Evolutionary conservation across 257 asterid genomes (phyloP), one percentile per base, ranked within the genome.

Genomic region (Leptodermis oblonga): DNA sequence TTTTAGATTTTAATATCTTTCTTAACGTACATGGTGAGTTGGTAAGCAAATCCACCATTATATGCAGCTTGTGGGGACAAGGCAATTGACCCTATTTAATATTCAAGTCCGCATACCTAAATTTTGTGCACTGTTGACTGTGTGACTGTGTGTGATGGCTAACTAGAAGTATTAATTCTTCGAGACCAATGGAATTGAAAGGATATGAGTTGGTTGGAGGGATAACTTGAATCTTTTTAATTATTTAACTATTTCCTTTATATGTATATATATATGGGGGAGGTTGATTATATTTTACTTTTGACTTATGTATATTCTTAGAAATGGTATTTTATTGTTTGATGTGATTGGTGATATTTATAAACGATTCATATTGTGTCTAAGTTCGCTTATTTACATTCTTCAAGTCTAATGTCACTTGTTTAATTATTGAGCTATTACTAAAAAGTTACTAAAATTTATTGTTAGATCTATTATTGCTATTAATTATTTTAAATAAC

Each of bases 221-320:
- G n/a, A n/a, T n/a, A n/a, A n/a, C n/a, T n/a, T n/a, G n/a, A n/a
- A n/a, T n/a, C n/a, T n/a, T n/a, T n/a, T n/a, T n/a, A n/a, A n/a
- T n/a, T n/a, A n/a, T n/a, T n/a, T n/a, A n/a, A n/a, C n/a, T n/a
- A n/a, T n/a, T n/a, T n/a, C n/a, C n/a, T n/a, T n/a, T n/a, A n/a
- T n/a, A n/a, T n/a, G n/a, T n/a, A n/a, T n/a, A n/a, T n/a, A n/a
- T n/a, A n/a, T n/a, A n/a, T n/a, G n/a, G n/a, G n/a, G n/a, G n/a
- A n/a, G n/a, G n/a, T n/a, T n/a, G n/a, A n/a, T n/a, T 28, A 18
- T 18, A 17, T 20, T 6, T 53, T 4, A 23, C 54, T 68, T 68
- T 68, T 68, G 72, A 68, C 72, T 53, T 54, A 52, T 37, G 63
- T 53, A 39, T 13, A 68, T 23, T 59, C 64, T 12, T 15, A 25